Evolutionary conservation across 192 early-diverging fungal species (phyloP), one percentile per base, ranked within the genome.

Genomic region (Linnemannia elongata): DNA sequence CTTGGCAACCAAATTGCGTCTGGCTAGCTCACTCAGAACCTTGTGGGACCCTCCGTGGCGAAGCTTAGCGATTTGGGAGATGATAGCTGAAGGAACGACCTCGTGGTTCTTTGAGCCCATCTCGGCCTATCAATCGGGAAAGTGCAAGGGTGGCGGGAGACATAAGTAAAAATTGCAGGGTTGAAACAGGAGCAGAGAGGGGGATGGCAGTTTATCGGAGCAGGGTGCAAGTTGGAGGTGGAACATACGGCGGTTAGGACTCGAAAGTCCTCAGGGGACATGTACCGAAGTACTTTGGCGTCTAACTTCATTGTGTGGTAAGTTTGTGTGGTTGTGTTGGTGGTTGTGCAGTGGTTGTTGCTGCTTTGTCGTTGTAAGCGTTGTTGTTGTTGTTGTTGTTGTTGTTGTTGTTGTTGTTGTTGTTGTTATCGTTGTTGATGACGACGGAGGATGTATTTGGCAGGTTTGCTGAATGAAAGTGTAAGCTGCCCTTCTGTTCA

Each of bases 51-150:
- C 95, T 57, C 97, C 98, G 55, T 94, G 91, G 55, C 96, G 92
- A 42, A 99, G 89, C 75, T 96, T 94, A n/a, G 98, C 96, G 88
- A 99, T 98, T 86, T 98, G 94, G n/a, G 93, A 92, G 87, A 99
- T 97, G 47, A 99, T 90, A n/a, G 93, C 39, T 2, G 95, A 95
- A 6, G 99, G 98, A 12, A 99, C 99, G 27, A 99, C 93, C 89
- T 99, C 97, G 92, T 99, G 99, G 92, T 99, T 99, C 81, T 97
- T 95, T 39, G 97, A 97, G 20, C 97, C 99, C 94, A 99, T 97
- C 88, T 99, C 99, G 17, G 96, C 92, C 90, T 96, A 88, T 47
- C 13, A 36, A 27, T 55, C 78, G 42, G 27, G 33, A 68, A 33
- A 17, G 24, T 75, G 20, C 12, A 38, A 75, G 30, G 27, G 39